Percentiles rank a stretch among this genome's conserved stretches.
phyloP scores from a whole-genome alignment of 1,139 yeast genomes.

The Diutina pseudorugosa region DNA sequence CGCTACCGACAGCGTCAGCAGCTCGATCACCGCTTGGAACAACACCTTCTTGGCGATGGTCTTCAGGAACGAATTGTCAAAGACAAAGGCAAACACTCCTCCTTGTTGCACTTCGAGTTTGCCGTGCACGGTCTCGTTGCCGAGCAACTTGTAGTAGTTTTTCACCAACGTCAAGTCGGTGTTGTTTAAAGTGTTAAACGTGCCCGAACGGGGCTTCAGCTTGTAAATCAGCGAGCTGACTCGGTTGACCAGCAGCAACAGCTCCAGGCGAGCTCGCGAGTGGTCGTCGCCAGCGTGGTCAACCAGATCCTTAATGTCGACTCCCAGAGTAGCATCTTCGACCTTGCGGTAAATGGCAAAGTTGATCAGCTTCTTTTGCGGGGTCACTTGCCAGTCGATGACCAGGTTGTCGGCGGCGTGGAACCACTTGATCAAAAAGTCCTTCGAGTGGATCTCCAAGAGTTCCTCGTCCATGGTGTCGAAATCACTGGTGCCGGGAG shows the following conservation, averaged over 20 bases:
- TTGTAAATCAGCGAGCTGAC: constrained; percentile 18
- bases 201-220: constrained; percentile 24
- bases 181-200: constrained; percentile 22
- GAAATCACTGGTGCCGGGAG: neutral
- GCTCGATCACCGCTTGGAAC: constrained; percentile 29
- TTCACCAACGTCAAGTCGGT: constrained; percentile 29
- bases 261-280: constrained; percentile 16
- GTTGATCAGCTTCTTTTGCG: constrained; percentile 71
- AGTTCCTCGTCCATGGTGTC: constrained; percentile 40
- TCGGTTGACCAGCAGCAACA: constrained; percentile 27
- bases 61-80: constrained; percentile 86
- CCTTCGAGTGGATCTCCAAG: constrained; percentile 78
- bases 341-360: constrained; percentile 42
- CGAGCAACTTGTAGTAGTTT: constrained; percentile 29
- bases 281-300: neutral
- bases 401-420: constrained; percentile 55
- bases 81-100: constrained; percentile 74
- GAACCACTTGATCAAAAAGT: constrained; percentile 86
- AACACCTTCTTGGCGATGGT: constrained; percentile 72
- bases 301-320: neutral
- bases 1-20: neutral
- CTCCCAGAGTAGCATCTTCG: constrained; percentile 14
- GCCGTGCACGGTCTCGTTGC: constrained; percentile 53
- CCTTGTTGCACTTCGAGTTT: constrained; percentile 41
- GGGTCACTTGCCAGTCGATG: constrained; percentile 73